Evolutionary conservation across 306 rosid species (phyloP), one percentile per base, ranked within the genome.

Genomic region (Vicia villosa): DNA sequence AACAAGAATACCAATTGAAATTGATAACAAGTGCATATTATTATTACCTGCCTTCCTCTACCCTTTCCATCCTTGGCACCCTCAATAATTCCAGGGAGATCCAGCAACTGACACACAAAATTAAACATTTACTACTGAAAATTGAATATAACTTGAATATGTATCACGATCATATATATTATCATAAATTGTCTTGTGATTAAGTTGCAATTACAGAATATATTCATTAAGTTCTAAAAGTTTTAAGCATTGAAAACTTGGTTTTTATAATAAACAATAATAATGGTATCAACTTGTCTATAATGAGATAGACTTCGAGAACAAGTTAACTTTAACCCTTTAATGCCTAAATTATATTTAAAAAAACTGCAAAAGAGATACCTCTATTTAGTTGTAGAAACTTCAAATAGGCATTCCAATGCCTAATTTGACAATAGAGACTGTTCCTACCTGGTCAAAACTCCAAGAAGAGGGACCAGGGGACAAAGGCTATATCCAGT

Each of bases 21-120:
- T 72, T 24, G 41, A 67, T 36, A 21, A 70, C 41, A 0, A 59
- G 46, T n/a, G 49, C 50, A 55, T 40, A 45, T 15, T 76, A 20
- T 56, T 65, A 68, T 88, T 88, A 94, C 99, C 97, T 94, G 99
- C 74, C 99, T 85, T 78, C 99, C 99, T 88, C 99, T 87, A 51
- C 97, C 99, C 83, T 94, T 94, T 62, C 99, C 97, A 74, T 91
- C 99, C 83, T 94, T 91, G 2, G 97, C 97, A 78, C 99, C 96
- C 86, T 94, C 97, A 61, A 94, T 94, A 84, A 94, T 94, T 64
- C 97, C 97, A 59, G 99, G 98, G 47, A 94, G 97, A 86, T 94
- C 97, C 85, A 94, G 82, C 80, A 94, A 85, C 99, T 94, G 95
- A 84, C 87, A 74, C 54, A 69, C 37, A 66, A 69, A 77, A 71